Base-by-base conservation (phyloP, 2,329 filamentous ascomycete species). In the Curvularia sp. region DNA sequence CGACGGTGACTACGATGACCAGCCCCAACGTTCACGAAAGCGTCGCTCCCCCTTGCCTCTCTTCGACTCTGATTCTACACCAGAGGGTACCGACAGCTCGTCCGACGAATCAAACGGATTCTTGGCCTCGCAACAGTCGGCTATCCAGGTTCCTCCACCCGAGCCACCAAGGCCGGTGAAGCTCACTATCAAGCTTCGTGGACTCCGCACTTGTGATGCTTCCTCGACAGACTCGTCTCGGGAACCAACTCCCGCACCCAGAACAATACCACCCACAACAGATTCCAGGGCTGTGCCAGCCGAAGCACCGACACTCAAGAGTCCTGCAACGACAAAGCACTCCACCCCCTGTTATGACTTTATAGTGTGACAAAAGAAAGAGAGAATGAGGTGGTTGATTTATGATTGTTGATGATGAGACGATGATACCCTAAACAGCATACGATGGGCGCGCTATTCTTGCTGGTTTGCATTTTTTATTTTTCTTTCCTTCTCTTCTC, bases 1-100 rank as follows among this genome's bases (percentile, higher is more conserved):
- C 55, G 83, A 85, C 51, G 76, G 77, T 18, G 82, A 84, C 61
- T 80, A 79, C 49, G 82, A 84, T 15, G 81, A 83, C 21, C 81
- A 69, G 25, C 68, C 76, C 21, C 70, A 74, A n/a, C 81, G 79
- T 6, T 81, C 83, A n/a, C 82, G 80, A 60, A 86, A 85, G 74
- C 81, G 82, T 65, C 79, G 80, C 56, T 80, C 80, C 41, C 78
- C 80, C 28, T 75, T 80, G 5, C 77, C 78, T 49, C 79, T 80
- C 48, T 75, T 78, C 64, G 78, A 79, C 53, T 76, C 78, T n/a
- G 76, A 78, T 55, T 74, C 77, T 13, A 73, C 70, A 18, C 70
- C 73, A 27, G 70, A 75, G 57, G 62, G 68, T 50, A 71, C 69
- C 47, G 72, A 77, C 60, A 73, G 72, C 65, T 75, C 75, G 25